These are phyloP conservation scores for Kitagawia praeruptora DNA, from an alignment of 129 eudicot genomes.

Conservation along the genomic window DNA sequence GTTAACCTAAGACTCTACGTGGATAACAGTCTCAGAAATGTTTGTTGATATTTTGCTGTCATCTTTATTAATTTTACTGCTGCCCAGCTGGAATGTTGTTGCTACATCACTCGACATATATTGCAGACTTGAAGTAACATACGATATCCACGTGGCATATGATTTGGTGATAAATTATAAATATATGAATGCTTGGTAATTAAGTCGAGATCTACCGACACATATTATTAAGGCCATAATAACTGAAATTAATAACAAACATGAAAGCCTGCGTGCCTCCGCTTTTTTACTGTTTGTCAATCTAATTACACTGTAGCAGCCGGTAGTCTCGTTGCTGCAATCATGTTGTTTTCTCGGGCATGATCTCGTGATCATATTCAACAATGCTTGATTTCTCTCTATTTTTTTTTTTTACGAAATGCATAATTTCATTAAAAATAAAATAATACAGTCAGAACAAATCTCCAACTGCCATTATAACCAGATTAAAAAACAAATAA, in stretches of 20 bases:
- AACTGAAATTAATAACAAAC: slow-evolving; percentile 15
- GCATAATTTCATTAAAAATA: too few relatives aligned
- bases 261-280: slow-evolving; percentile 3
- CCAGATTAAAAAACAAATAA: too few relatives aligned
- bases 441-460: too few relatives aligned
- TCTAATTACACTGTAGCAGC: slow-evolving; percentile 9
- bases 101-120: not conserved
- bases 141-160: not conserved
- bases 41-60: not conserved
- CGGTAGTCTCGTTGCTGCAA: slow-evolving; percentile 18
- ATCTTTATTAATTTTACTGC: not conserved
- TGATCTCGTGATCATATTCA: not conserved
- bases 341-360: not conserved
- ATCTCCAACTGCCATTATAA: too few relatives aligned
- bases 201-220: slow-evolving; percentile 33
- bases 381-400: not conserved
- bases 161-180: not conserved
- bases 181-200: not conserved
- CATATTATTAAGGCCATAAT: slow-evolving; percentile 29
- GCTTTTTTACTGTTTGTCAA: not conserved
- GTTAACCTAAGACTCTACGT: slow-evolving; percentile 1
- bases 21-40: not conserved
- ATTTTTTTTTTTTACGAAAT: too few relatives aligned
- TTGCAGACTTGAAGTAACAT: not conserved
- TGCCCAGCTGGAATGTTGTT: not conserved